phyloP scores from a whole-genome alignment of 2,329 filamentous ascomycete species.

The Diaporthe caulivora region DNA sequence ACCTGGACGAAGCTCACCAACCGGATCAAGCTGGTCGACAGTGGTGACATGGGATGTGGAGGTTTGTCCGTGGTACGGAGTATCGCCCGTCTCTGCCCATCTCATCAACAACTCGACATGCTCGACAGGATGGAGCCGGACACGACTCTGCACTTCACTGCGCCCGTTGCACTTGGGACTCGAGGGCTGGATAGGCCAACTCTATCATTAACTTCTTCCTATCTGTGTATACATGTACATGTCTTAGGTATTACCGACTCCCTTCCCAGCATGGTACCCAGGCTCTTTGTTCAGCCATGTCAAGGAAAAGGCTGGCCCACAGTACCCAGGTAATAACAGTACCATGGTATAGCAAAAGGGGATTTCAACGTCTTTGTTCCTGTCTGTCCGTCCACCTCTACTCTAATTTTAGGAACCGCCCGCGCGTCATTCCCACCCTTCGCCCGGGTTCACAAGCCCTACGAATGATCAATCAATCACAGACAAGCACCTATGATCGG shows the following conservation, averaged over 20 bases:
- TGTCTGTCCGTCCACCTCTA: conserved; percentile 4
- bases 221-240: too few species aligned
- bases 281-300: not conserved
- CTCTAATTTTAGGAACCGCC: conserved; percentile 28
- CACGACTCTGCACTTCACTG: not conserved
- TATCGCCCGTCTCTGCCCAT: conserved; percentile 2
- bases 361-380: not conserved
- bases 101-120: not conserved
- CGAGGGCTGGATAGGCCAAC: not conserved
- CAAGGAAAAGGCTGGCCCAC: not conserved
- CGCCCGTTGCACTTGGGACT: not conserved
- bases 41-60: not conserved
- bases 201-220: not conserved
- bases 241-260: too few species aligned
- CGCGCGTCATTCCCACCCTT: conserved; percentile 25
- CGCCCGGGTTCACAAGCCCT: conserved; percentile 23
- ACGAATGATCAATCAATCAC: conserved; percentile 25
- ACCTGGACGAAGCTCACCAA: conserved; percentile 22
- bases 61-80: conserved; percentile 27
- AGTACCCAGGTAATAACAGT: not conserved
- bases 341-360: not conserved
- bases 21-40: conserved; percentile 13
- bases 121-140: conserved; percentile 16
- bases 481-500: conserved; percentile 6
- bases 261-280: not conserved